These are phyloP conservation scores for Kazachstania africana DNA, from an alignment of 805 yeast genomes.

Conservation along the genomic window DNA sequence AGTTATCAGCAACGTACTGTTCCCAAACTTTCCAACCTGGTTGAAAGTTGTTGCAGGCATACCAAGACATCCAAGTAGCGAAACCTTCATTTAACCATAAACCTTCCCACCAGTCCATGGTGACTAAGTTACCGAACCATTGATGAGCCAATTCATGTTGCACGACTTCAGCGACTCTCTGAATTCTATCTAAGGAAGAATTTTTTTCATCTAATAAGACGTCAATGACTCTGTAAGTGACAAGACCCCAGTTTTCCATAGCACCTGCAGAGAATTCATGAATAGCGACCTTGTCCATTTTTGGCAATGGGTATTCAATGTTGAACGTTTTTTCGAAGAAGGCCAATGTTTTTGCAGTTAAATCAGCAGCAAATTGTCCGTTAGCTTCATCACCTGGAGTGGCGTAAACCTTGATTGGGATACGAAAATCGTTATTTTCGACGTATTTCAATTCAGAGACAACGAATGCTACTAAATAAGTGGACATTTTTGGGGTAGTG, in stretches of 20 bases:
- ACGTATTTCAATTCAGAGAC: slow-evolving; percentile 58
- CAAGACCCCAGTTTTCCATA: slow-evolving; percentile 86
- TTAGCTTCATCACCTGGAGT: slow-evolving; percentile 43
- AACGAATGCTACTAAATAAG: slow-evolving; percentile 61
- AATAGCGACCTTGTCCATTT: slow-evolving; percentile 67
- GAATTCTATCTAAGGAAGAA: slow-evolving; percentile 34
- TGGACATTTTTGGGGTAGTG: slow-evolving; percentile 62
- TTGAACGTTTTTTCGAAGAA: slow-evolving; percentile 59
- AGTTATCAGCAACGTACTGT: slow-evolving; percentile 14
- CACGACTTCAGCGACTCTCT: slow-evolving; percentile 71
- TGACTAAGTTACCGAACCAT: slow-evolving; percentile 83
- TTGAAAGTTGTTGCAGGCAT: slow-evolving; percentile 51
- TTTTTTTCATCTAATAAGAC: slow-evolving; percentile 26
- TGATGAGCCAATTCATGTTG: slow-evolving; percentile 85
- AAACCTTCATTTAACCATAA: slow-evolving; percentile 85
- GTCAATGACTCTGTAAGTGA: slow-evolving; percentile 54
- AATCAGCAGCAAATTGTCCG: slow-evolving; percentile 51
- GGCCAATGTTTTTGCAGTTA: slow-evolving; percentile 51
- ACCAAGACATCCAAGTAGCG: slow-evolving; percentile 60
- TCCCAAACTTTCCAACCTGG: slow-evolving; percentile 72
- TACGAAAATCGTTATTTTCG: slow-evolving; percentile 31
- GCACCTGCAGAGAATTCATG: slow-evolving; percentile 71
- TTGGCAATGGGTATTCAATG: slow-evolving; percentile 69
- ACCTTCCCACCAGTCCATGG: slow-evolving; percentile 93
- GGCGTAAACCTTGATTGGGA: slow-evolving; percentile 57